These are phyloP conservation scores for Flaveria brownii DNA, from an alignment of 129 eudicot genomes.

Conservation along the genomic window DNA sequence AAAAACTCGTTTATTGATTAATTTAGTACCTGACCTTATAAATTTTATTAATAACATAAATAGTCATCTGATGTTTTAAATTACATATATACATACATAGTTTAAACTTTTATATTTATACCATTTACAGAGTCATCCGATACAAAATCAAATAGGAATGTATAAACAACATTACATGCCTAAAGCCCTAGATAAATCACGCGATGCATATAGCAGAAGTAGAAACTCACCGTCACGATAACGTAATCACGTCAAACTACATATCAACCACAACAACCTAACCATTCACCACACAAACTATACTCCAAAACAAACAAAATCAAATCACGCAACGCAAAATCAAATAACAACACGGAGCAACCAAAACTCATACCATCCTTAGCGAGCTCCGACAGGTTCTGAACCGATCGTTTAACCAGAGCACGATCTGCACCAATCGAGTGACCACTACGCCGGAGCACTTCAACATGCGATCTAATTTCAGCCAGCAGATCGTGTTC, in stretches of 20 bases:
- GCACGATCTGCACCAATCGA: constrained; percentile 66
- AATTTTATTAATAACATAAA: too few relatives aligned
- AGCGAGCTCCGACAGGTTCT: constrained; percentile 58
- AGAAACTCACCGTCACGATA: not conserved
- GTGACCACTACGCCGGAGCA: constrained; percentile 42
- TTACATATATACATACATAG: too few relatives aligned
- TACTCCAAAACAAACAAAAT: not conserved
- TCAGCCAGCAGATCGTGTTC: constrained; percentile 59
- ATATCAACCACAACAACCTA: not conserved
- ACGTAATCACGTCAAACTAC: too few relatives aligned
- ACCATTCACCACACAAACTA: not conserved
- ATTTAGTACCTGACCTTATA: too few relatives aligned
- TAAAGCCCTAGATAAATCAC: not conserved
- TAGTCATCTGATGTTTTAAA: too few relatives aligned
- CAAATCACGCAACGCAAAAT: not conserved
- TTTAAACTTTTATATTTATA: too few relatives aligned
- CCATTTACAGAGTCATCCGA: too few relatives aligned
- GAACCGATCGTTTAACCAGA: constrained; percentile 63
- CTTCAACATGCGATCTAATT: constrained; percentile 55
- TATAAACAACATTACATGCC: not conserved
- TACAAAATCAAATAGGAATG: not conserved
- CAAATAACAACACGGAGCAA: not conserved
- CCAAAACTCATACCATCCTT: constrained; percentile 52
- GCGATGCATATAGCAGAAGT: not conserved
- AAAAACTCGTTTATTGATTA: too few relatives aligned